A percentile compares a stretch with the other conserved stretches of the same genome.
These are phyloP conservation scores for Paralagenidium karlingii DNA, from an alignment of 352 stramenopile species.

Conservation along the genomic window DNA sequence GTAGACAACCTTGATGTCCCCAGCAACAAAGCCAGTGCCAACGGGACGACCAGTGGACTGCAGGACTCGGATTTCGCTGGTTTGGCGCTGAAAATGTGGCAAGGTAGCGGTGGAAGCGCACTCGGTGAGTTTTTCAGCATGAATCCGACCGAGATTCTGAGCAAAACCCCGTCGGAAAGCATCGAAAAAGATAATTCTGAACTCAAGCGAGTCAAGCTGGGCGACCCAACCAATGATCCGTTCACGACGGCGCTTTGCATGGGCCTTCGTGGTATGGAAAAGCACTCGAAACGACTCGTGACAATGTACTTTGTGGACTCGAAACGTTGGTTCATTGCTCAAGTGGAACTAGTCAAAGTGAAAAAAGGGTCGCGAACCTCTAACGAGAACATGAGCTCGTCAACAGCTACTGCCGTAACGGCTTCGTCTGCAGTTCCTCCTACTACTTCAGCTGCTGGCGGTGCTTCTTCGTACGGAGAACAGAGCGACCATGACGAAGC, in stretches of 20 bases:
- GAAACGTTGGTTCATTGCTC: slow-evolving; percentile 45
- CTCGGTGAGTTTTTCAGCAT: slow-evolving; percentile 27
- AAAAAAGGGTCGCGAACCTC: slow-evolving; percentile 42
- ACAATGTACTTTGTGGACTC: slow-evolving; percentile 25
- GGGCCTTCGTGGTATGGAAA: slow-evolving; percentile 48
- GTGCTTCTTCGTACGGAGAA: slow-evolving; percentile 1
- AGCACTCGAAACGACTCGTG: slow-evolving; percentile 38
- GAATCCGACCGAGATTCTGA: slow-evolving; percentile 39
- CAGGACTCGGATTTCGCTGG: slow-evolving; percentile 30
- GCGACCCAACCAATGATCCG: slow-evolving; percentile 8
- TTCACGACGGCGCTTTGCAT: slow-evolving; percentile 23
- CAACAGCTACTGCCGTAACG: slow-evolving; percentile 4
- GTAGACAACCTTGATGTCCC: slow-evolving; percentile 36
- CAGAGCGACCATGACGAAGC: slow-evolving; percentile 9
- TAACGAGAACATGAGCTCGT: no score
- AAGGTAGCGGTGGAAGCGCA: slow-evolving; percentile 11
- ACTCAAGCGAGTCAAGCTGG: slow-evolving; percentile 31
- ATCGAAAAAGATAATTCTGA: slow-evolving; percentile 12
- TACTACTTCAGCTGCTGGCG: not conserved
- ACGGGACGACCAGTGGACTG: no score
- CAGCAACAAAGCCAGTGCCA: slow-evolving; percentile 18
- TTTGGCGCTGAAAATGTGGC: slow-evolving; percentile 35
- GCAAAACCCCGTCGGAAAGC: slow-evolving; percentile 10
- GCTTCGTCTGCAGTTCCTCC: not conserved
- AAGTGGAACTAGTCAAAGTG: slow-evolving; percentile 59